Evolutionary conservation across 2,329 filamentous ascomycete species (phyloP), one percentile per base, ranked within the genome.

Genomic region (Metarhizium humberi): DNA sequence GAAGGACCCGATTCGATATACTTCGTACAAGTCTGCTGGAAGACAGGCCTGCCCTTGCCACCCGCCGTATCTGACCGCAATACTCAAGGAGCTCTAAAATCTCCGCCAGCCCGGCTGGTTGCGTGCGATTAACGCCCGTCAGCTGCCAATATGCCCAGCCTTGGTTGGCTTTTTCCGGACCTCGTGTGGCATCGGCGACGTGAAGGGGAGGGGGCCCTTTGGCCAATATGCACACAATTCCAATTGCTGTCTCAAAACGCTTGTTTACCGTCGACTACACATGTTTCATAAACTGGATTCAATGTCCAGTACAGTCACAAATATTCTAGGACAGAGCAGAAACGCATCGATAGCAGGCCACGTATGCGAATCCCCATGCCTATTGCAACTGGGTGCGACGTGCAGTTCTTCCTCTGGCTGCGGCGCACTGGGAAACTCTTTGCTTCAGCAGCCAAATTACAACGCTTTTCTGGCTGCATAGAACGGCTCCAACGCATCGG

Each of bases 401-500:
- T 48, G 45, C 20, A 48, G 13, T 30, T 30, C 8, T 48, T 29
- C 7, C 25, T 48, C 18, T 5, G 16, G 42, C n/a, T 18, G 11
- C 6, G 40, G 25, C 25, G 16, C 40, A 43, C 16, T n/a, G 16
- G 14, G 40, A 18, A 10, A 16, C 16, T 14, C 14, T 6, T 18
- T 18, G 6, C 32, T 45, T 48, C 20, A 29, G 45, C 45, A 48
- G 14, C 7, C 13, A 30, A 30, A 18, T 18, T 55, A 47, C 55
- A 50, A 51, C 55, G 25, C 53, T 56, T 50, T 14, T n/a, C 45
- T 55, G 52, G 54, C 45, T 56, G 55, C 55, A 51, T 56, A 50
- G 49, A 51, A 58, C 61, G 62, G 63, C 61, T 60, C 64, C 63
- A 63, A 58, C 58, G 56, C 57, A 60, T 66, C 59, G 63, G 67